phyloP scores from a whole-genome alignment of 495 filamentous ascomycete genomes.

The Chaetomidium leptoderma region DNA sequence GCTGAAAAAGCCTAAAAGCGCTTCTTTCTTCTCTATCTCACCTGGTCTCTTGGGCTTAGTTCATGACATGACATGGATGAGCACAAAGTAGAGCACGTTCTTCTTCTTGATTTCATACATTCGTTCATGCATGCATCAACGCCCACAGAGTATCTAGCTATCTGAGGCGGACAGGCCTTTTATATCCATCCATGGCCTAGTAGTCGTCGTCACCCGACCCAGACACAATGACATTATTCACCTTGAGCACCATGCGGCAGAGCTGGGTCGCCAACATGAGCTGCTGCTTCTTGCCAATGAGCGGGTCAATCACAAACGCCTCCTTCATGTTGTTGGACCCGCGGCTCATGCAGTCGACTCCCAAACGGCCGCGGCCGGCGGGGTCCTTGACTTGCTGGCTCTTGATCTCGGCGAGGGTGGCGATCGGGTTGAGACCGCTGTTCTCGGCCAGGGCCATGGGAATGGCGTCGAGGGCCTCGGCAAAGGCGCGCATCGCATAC shows the following conservation, averaged over 20 bases:
- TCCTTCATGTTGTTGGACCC: conserved; percentile 96
- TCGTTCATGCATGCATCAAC: conserved; percentile 18
- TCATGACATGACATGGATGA: too few species aligned
- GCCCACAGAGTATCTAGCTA: conserved; percentile 11
- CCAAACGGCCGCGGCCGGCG: conserved; percentile 59
- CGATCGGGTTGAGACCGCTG: conserved; percentile 91
- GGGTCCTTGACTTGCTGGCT: conserved; percentile 91
- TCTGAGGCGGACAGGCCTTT: background rate
- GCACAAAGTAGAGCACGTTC: background rate
- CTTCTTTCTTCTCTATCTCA: background rate
- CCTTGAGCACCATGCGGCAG: conserved; percentile 98
- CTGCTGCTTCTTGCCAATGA: conserved; percentile 97
- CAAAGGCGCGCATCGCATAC: conserved; percentile 97
- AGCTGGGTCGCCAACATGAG: conserved; percentile 93
- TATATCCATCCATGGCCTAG: conserved; percentile 43
- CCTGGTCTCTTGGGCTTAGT: too few species aligned
- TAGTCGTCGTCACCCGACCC: conserved; percentile 90
- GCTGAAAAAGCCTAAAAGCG: background rate
- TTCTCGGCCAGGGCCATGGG: conserved; percentile 98
- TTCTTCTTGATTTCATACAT: conserved; percentile 13
- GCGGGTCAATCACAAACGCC: conserved; percentile 94
- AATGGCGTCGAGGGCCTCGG: conserved; percentile 88
- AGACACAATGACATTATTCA: conserved; percentile 93
- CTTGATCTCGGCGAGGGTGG: conserved; percentile 91
- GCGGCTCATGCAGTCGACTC: conserved; percentile 95